Conservation (phyloP, 2,329 filamentous ascomycete genomes). For the Calonectria pteridis region DNA sequence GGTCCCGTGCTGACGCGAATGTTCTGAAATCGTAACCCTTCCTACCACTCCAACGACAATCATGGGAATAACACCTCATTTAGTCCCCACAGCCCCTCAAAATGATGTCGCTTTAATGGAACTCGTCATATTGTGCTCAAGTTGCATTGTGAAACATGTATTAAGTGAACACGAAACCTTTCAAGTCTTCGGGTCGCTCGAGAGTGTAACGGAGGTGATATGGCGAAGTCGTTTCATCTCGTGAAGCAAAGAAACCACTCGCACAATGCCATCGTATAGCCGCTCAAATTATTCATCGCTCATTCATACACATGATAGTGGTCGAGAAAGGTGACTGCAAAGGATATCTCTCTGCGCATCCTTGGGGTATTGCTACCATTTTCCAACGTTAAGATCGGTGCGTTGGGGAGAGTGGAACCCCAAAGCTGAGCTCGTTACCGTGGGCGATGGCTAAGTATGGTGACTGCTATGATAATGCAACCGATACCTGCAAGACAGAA, state of each 20-base stretch:
- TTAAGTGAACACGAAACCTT: neutral
- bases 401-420: neutral
- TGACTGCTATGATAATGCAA: neutral
- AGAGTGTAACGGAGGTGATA: neutral
- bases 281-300: neutral
- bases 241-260: neutral
- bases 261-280: neutral
- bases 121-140: neutral
- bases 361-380: neutral
- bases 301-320: neutral
- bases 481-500: neutral
- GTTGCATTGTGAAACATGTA: neutral
- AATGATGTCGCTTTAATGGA: neutral
- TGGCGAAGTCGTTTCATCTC: neutral
- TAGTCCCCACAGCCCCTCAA: neutral
- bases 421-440: neutral
- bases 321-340: neutral
- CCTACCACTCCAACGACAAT: neutral
- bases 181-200: neutral
- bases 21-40: no score
- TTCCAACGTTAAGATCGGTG: neutral
- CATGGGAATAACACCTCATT: neutral
- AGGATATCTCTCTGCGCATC: neutral
- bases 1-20: neutral
- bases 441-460: neutral